A percentile compares a stretch with the other conserved stretches of the same genome.
Evolutionary conservation across 805 yeast genomes (phyloP).

Genomic region (Saccharomycopsis babjevae): DNA sequence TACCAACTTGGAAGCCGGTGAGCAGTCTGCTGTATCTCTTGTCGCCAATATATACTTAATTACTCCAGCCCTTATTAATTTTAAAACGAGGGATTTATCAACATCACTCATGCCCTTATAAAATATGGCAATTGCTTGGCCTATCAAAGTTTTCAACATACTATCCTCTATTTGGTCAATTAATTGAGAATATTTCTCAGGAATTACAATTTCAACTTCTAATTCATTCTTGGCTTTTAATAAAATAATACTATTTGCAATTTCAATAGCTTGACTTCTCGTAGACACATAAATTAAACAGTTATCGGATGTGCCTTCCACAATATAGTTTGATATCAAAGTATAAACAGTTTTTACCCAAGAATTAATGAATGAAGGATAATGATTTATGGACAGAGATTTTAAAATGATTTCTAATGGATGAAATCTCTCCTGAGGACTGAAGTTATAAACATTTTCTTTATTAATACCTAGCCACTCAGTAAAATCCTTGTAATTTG

Average conservation of each 20-base stretch:
- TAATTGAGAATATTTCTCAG: constrained; percentile 26
- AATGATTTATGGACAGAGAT: constrained; percentile 36
- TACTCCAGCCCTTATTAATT: constrained; percentile 39
- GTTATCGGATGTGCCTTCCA: constrained; percentile 23
- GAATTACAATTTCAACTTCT: constrained; percentile 31
- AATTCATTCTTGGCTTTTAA: constrained; percentile 29
- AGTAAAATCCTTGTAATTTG: constrained; percentile 68
- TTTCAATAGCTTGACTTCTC: constrained; percentile 42
- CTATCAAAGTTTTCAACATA: constrained; percentile 29
- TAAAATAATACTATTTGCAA: constrained; percentile 36
- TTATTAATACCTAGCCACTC: constrained; percentile 77
- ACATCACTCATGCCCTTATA: constrained; percentile 44
- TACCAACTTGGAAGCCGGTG: constrained; percentile 45
- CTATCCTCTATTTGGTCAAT: constrained; percentile 38
- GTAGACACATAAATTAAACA: constrained; percentile 50
- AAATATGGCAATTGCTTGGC: constrained; percentile 57
- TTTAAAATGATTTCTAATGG: constrained; percentile 52
- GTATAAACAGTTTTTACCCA: constrained; percentile 41
- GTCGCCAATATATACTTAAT: constrained; percentile 52
- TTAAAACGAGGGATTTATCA: constrained; percentile 49
- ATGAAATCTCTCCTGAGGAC: constrained; percentile 46
- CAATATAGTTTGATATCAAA: constrained; percentile 28
- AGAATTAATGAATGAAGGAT: constrained; percentile 41
- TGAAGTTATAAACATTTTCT: constrained; percentile 55
- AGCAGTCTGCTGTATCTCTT: constrained; percentile 40